Evolutionary conservation across 1,284 basidiomycete species (phyloP), one percentile per base, ranked within the genome.

Genomic region (Ganoderma boninense): DNA sequence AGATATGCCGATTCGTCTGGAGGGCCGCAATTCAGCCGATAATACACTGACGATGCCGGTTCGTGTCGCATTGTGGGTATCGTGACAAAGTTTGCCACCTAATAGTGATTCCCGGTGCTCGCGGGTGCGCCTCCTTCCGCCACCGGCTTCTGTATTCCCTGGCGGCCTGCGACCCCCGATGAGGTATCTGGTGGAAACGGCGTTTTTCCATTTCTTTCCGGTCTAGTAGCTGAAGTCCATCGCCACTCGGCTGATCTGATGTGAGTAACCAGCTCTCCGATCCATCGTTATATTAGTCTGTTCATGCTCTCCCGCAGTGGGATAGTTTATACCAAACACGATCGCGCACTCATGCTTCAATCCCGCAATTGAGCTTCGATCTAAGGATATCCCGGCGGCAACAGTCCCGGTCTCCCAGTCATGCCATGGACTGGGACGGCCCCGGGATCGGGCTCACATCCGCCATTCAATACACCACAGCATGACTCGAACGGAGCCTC

Each of bases 221-320:
- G 35, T 60, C 20, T n/a, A n/a, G n/a, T 29, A 16, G 20, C 18
- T 10, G 10, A 52, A 23, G 23, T 52, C 62, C 66, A 70, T 57
- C 62, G 69, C 66, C 69, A 70, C 69, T 57, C 13, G 23, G 40
- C 40, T 65, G 69, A 65, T 67, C 63, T 59, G 63, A 38, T n/a
- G 16, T 40, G 43, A 29, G 57, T 40, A 6, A 60, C 35, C 29
- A 32, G 11, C 57, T 20, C 35, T 20, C 11, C 35, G 57, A 60
- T 60, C 11, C 20, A 4, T 60, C 20, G 7, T 23, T 35, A 38
- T 8, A 29, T 60, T 1, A 11, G 32, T 38, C 11, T 23, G 57
- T 60, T 40, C 32, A n/a, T 60, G 57, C 35, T 23, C 57, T 32
- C 32, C 35, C 35, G 11, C 10, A 40, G 57, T 29, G 10, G 35